These are phyloP conservation scores for Kurtzmaniella quercitrusa DNA, from an alignment of 1,139 yeast genomes.

Conservation along the genomic window DNA sequence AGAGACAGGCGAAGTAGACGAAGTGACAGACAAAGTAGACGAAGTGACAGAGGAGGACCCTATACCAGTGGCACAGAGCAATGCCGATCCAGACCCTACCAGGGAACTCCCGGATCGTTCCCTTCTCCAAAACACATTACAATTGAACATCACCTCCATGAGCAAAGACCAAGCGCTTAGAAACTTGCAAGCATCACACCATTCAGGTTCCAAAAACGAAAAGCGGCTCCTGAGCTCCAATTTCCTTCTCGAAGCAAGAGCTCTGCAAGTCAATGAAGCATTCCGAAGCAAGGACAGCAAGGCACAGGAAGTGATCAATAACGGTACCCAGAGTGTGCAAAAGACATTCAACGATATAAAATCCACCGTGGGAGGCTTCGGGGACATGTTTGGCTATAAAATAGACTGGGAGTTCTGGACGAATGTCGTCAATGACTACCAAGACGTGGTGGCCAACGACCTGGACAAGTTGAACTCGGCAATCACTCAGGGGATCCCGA, in stretches of 20 bases:
- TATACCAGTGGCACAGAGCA: no score
- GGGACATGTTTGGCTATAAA: conserved; percentile 31
- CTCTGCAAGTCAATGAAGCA: conserved; percentile 24
- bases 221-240: conserved; percentile 16
- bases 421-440: conserved; percentile 68
- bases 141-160: neutral
- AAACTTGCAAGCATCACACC: conserved; percentile 15
- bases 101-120: neutral
- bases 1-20: neutral
- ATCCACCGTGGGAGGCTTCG: conserved; percentile 42
- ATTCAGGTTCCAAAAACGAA: conserved; percentile 17
- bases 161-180: neutral
- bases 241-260: conserved; percentile 34
- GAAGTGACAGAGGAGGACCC: no score
- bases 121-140: neutral
- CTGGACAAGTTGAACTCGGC: conserved; percentile 58
- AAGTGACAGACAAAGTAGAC: no score
- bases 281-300: conserved; percentile 28
- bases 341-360: conserved; percentile 56
- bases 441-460: conserved; percentile 56
- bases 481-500: conserved; percentile 75
- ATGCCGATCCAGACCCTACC: neutral
- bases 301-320: conserved; percentile 45
- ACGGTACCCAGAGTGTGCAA: conserved; percentile 60
- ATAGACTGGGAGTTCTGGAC: conserved; percentile 91